phyloP scores from a whole-genome alignment of 2,329 filamentous ascomycete genomes.

The Aspergillus uvarum region DNA sequence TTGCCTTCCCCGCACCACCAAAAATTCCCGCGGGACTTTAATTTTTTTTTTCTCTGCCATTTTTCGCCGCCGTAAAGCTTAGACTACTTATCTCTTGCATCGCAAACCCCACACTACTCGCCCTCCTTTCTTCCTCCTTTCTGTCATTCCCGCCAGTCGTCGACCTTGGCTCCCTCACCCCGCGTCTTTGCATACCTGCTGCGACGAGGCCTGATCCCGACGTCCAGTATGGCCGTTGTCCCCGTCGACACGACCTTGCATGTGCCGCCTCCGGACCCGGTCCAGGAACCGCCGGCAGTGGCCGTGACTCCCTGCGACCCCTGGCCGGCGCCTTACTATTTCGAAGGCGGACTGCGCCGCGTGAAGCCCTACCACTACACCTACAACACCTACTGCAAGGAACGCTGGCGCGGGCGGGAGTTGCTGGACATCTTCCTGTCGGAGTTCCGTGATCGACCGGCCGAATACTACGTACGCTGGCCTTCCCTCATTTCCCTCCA shows the following conservation, averaged over 20 bases:
- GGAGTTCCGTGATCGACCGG: constrained; percentile 85
- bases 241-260: constrained; percentile 30
- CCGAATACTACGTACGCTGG: constrained; percentile 88
- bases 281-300: constrained; percentile 20
- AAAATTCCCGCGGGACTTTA: not conserved
- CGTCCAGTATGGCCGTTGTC: constrained; percentile 40
- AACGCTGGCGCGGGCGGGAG: constrained; percentile 81
- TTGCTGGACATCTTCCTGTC: constrained; percentile 84
- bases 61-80: not conserved
- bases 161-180: constrained; percentile 37
- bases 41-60: not conserved
- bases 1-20: constrained; percentile 5
- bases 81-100: not conserved
- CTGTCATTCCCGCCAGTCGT: constrained; percentile 10
- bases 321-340: constrained; percentile 71
- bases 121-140: not conserved
- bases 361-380: constrained; percentile 87
- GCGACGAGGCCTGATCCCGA: constrained; percentile 34
- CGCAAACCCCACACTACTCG: not conserved
- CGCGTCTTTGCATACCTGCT: constrained; percentile 43
- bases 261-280: constrained; percentile 27
- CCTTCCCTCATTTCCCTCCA: no score
- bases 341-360: constrained; percentile 79
- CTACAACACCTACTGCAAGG: constrained; percentile 92
- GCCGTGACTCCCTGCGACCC: constrained; percentile 44